Base-by-base conservation (phyloP, 257 asterid genomes). In the Fraxinus cuspidata region DNA sequence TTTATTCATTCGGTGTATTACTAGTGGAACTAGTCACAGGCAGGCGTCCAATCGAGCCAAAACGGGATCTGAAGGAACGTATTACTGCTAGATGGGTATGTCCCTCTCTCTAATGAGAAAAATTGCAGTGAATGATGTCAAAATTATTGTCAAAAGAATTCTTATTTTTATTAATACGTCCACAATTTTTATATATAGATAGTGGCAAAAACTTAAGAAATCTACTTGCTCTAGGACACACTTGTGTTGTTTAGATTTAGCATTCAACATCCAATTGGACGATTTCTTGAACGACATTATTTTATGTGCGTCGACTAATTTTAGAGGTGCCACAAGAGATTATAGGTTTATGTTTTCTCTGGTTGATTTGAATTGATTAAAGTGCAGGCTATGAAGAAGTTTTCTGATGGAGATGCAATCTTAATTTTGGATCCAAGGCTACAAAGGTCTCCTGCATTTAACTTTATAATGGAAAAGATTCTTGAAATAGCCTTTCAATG, bases 21-120 rank as follows among this genome's bases (percentile, higher is more conserved):
- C 92, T 96, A 8, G 94, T 92, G 38, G 99, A 93, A 87, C 88
- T 96, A 70, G 82, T 93, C 70, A 90, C 99, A 0, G 98, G 99
- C 10, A 79, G 98, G 77, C 96, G 97, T 32, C 98, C 99, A 1
- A 90, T 96, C 9, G 99, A 96, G 83, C 81, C 97, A 0, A 96
- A 89, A 83, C 88, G 90, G 28, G 96, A 89, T 34, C 51, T 80
- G 60, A 90, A 83, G 83, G 98, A 96, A 85, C 96, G 98, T 18
- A 79, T 96, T 76, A 96, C 99, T 21, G 87, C 88, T 15, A 89
- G 80, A 93, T 96, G 99, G 99, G 99, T 96, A 92, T 71, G 83
- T 2, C 47, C 15, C 19, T 16, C 67, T 81, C 67, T 74, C 58
- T 60, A 21, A 25, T 5, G 18, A 0, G 32, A 4, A 60, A 21